Percentiles rank a stretch among this genome's conserved stretches.
Evolutionary conservation across 1,284 basidiomycete species (phyloP).

Genomic region (Tetrapyrgos nigripes): DNA sequence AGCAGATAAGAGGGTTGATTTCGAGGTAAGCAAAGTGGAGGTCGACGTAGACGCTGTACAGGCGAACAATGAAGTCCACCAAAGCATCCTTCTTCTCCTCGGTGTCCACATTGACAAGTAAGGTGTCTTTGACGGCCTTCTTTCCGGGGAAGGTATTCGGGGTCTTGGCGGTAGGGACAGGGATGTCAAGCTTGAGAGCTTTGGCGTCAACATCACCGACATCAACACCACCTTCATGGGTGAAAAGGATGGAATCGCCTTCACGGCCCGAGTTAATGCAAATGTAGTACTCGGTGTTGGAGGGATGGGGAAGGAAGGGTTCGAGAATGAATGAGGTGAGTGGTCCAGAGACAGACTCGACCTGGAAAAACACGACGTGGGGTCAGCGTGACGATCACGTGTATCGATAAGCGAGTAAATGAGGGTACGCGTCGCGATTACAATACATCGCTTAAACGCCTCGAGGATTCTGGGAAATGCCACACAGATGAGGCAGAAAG

Average conservation of each 20-base stretch:
- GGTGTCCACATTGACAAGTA: constrained; percentile 82
- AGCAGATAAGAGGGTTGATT: constrained; percentile 98
- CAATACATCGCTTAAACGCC: not conserved
- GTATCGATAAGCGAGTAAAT: not conserved
- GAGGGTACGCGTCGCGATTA: not conserved
- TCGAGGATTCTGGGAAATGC: not conserved
- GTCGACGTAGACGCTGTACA: constrained; percentile 98
- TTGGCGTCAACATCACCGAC: constrained; percentile 99
- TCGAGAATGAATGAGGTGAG: constrained; percentile 98
- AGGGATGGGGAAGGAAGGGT: constrained; percentile 96
- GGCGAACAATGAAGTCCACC: constrained; percentile 92
- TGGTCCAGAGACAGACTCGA: constrained; percentile 93
- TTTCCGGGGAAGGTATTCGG: constrained; percentile 79
- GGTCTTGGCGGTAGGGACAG: constrained; percentile 53
- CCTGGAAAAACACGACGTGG: constrained; percentile 49
- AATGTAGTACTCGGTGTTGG: constrained; percentile 96
- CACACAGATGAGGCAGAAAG: not conserved
- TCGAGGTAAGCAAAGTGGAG: constrained; percentile 99
- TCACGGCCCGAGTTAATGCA: constrained; percentile 97
- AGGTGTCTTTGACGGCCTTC: constrained; percentile 73
- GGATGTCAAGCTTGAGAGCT: constrained; percentile 89
- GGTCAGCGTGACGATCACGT: constrained; percentile 1
- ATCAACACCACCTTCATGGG: constrained; percentile 98
- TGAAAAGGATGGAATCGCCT: constrained; percentile 97
- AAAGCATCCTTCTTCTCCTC: constrained; percentile 80